Conservation (phyloP, 2,329 filamentous ascomycete genomes). For the Claviceps maximensis region DNA sequence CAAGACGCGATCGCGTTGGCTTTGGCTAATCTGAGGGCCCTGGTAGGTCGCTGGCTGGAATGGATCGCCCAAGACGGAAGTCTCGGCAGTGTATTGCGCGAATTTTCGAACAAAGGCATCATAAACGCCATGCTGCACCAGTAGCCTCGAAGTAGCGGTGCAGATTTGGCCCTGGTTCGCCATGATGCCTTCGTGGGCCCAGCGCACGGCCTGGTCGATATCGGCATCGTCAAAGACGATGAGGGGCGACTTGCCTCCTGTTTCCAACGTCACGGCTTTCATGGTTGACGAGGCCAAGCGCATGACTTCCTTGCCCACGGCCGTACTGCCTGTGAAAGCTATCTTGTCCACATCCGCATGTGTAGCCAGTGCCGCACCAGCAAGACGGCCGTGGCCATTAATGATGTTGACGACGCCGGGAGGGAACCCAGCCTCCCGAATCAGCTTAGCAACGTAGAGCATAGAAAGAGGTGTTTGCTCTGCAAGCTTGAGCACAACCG, state of each 20-base stretch:
- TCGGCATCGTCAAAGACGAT: conserved; percentile 48
- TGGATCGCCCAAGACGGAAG: conserved; percentile 49
- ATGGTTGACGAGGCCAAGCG: conserved; percentile 47
- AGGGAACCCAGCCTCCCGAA: conserved; percentile 59
- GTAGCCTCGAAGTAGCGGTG: conserved; percentile 43
- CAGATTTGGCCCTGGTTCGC: conserved; percentile 47
- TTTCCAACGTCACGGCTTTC: conserved; percentile 47
- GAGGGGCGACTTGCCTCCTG: conserved; percentile 47
- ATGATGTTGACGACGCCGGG: conserved; percentile 60
- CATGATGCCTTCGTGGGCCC: conserved; percentile 29
- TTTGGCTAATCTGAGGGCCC: conserved; percentile 52
- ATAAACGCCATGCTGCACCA: conserved; percentile 43
- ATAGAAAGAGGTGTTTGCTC: conserved; percentile 49
- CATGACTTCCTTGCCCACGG: conserved; percentile 57
- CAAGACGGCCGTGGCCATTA: conserved; percentile 50
- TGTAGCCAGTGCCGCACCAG: conserved; percentile 49
- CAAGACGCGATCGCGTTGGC: conserved; percentile 51
- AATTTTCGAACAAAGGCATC: conserved; percentile 52
- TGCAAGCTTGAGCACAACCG: conserved; percentile 43
- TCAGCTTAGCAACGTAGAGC: conserved; percentile 46
- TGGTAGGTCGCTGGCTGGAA: conserved; percentile 52
- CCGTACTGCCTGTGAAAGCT: conserved; percentile 59
- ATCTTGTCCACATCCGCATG: conserved; percentile 57
- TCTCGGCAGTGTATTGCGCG: conserved; percentile 38
- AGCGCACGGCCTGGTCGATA: conserved; percentile 49